These are phyloP conservation scores for Geranium incanum DNA, from an alignment of 441 rosid species.

Conservation along the genomic window DNA sequence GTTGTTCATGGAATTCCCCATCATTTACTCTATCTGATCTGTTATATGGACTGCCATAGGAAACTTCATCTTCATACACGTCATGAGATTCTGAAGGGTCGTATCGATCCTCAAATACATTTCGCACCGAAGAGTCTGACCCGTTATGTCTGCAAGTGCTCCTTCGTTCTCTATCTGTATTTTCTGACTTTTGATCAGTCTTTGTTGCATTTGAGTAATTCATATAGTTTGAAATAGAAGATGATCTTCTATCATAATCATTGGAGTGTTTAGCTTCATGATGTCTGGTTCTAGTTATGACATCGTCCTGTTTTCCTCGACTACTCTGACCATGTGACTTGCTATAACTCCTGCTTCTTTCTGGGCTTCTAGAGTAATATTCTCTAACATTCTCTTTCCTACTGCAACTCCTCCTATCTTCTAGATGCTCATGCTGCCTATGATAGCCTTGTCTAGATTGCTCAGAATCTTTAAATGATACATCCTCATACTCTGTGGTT, in stretches of 20 bases:
- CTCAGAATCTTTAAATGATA: constrained; percentile 26
- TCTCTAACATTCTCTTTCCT: constrained; percentile 32
- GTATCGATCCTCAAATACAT: constrained; percentile 68
- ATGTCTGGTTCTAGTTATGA: constrained; percentile 23
- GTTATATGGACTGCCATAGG: constrained; percentile 13
- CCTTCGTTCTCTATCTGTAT: constrained; percentile 21
- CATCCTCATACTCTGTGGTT: constrained; percentile 29
- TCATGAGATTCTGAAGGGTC: constrained; percentile 50
- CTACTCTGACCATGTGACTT: constrained; percentile 29
- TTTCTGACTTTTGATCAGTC: constrained; percentile 20
- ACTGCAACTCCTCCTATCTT: constrained; percentile 19
- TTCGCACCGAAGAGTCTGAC: constrained; percentile 21
- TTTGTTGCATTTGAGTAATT: constrained; percentile 15
- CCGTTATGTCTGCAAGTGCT: constrained; percentile 21
- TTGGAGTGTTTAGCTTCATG: constrained; percentile 30
- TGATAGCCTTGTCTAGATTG: constrained; percentile 18
- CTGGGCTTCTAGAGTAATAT: constrained; percentile 34
- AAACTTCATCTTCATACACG: constrained; percentile 25
- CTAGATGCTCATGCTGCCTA: constrained; percentile 20
- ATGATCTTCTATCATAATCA: constrained; percentile 32
- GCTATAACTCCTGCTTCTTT: constrained; percentile 31
- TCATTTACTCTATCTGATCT: constrained; percentile 17
- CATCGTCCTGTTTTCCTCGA: constrained; percentile 32
- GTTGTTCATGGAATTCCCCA: constrained; percentile 4
- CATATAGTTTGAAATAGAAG: constrained; percentile 26